Percentiles rank a stretch among this genome's conserved stretches.
Evolutionary conservation across 2,329 filamentous ascomycete species (phyloP).

Genomic region (Geosmithia putterillii): DNA sequence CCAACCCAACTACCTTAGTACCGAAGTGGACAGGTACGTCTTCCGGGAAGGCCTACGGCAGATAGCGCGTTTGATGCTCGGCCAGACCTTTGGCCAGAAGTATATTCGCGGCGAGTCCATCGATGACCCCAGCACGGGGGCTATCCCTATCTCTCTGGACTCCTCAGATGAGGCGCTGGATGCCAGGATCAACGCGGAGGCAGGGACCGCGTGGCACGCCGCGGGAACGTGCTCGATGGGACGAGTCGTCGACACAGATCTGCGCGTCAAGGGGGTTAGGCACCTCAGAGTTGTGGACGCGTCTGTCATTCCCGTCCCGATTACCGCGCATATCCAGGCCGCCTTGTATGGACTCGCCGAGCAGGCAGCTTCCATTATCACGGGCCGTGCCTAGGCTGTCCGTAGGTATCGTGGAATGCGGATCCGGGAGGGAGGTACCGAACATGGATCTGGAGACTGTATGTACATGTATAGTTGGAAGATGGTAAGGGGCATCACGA

Average conservation of each 20-base stretch:
- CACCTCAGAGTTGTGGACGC: constrained; percentile 19
- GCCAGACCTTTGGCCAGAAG: constrained; percentile 7
- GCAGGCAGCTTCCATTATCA: constrained; percentile 16
- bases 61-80: constrained; percentile 11
- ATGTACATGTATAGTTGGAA: no score
- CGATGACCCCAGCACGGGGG: constrained; percentile 4
- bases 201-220: constrained; percentile 37
- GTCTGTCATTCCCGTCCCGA: constrained; percentile 16
- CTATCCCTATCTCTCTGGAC: constrained; percentile 6
- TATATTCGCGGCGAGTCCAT: constrained; percentile 10
- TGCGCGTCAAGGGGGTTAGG: constrained; percentile 33
- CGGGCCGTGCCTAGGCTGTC: no score
- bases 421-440: no score
- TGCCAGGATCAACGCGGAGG: constrained; percentile 7
- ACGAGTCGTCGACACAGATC: constrained; percentile 38
- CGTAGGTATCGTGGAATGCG: neutral
- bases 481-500: no score
- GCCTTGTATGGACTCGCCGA: constrained; percentile 20
- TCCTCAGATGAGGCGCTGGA: constrained; percentile 10
- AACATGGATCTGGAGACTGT: no score
- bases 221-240: constrained; percentile 43
- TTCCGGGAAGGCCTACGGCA: constrained; percentile 10
- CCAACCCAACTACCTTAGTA: constrained; percentile 10
- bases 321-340: constrained; percentile 16
- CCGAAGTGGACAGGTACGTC: constrained; percentile 11